A percentile compares a stretch with the other conserved stretches of the same genome.
Conservation (phyloP, 2,329 filamentous ascomycete species). For the Neobulgaria alba region DNA sequence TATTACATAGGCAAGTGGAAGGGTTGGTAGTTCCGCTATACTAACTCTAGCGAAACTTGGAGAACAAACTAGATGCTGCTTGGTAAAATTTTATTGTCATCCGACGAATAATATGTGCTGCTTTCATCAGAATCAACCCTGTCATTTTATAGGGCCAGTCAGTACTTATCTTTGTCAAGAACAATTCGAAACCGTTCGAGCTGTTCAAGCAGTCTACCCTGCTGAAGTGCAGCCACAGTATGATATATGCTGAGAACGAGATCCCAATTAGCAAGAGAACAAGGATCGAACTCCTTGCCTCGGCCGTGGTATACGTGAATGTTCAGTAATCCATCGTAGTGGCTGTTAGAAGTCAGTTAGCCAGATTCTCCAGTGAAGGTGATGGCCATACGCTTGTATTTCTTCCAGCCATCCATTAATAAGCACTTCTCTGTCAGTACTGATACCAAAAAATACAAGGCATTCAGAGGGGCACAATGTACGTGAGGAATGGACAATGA, state of each 20-base stretch:
- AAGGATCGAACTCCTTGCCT: constrained; percentile 20
- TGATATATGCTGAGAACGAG: constrained; percentile 41
- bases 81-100: constrained; percentile 37
- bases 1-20: too few relatives aligned
- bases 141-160: neutral
- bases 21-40: too few relatives aligned
- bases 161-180: constrained; percentile 36
- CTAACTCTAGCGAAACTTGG: constrained; percentile 35
- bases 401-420: constrained; percentile 35
- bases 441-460: neutral
- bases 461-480: neutral
- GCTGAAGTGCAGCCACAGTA: constrained; percentile 30
- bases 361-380: neutral
- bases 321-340: constrained; percentile 24
- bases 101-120: constrained; percentile 43
- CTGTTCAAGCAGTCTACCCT: constrained; percentile 24
- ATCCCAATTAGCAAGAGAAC: constrained; percentile 29
- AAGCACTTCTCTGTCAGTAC: constrained; percentile 28
- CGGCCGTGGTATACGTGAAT: constrained; percentile 31
- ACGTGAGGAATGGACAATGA: constrained; percentile 37
- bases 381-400: constrained; percentile 29
- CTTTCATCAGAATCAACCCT: neutral
- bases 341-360: constrained; percentile 22
- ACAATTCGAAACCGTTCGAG: constrained; percentile 36
- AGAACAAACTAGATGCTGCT: constrained; percentile 34